Evolutionary conservation across 192 early-diverging fungal species (phyloP).

Genomic region (Coemansia sp.): DNA sequence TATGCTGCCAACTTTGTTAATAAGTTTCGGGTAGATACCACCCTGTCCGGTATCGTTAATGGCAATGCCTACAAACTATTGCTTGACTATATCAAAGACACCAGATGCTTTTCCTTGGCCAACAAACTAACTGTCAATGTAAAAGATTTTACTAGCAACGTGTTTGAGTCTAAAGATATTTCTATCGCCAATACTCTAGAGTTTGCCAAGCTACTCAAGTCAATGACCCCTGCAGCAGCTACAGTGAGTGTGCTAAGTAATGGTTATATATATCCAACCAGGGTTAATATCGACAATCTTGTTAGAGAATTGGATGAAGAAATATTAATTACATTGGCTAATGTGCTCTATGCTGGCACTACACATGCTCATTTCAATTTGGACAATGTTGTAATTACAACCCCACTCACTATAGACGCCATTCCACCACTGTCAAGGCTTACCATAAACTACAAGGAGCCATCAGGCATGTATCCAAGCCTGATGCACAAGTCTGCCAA

Average conservation of each 20-base stretch:
- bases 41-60: neutral
- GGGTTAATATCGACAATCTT: neutral
- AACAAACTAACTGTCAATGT: neutral
- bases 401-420: too few species aligned
- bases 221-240: neutral
- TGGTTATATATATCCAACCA: neutral
- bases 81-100: neutral
- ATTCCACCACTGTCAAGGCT: neutral
- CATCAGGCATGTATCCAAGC: too few species aligned
- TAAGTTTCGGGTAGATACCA: neutral
- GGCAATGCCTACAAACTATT: neutral
- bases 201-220: neutral
- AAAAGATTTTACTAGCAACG: neutral
- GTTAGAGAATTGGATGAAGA: too few species aligned
- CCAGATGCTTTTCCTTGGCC: neutral
- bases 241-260: neutral
- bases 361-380: neutral
- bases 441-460: too few species aligned
- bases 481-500: neutral
- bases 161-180: neutral
- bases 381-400: too few species aligned
- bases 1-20: neutral
- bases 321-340: too few species aligned
- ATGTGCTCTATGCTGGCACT: too few species aligned
- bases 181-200: neutral